Conservation (phyloP, 495 filamentous ascomycete species). For the Hyaloscypha variabilis region DNA sequence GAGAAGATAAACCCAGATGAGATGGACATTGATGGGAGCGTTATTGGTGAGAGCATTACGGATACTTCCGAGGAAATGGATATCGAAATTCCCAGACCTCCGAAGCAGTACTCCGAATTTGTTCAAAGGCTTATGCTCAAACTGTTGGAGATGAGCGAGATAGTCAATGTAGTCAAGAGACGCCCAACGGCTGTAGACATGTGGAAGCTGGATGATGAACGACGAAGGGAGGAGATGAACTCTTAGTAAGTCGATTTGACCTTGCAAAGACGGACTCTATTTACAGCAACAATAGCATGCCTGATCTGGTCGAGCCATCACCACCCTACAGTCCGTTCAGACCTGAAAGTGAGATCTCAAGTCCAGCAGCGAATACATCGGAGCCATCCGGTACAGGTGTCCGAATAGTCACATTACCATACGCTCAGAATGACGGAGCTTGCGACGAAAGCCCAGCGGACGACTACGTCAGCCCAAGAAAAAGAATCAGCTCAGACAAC, state of each 20-base stretch:
- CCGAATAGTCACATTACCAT: background rate
- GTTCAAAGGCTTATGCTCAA: conserved; percentile 13
- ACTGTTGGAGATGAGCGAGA: conserved; percentile 19
- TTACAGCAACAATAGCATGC: background rate
- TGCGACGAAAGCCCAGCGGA: background rate
- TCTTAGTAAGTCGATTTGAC: background rate
- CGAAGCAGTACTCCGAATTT: conserved; percentile 14
- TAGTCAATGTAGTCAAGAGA: conserved; percentile 13
- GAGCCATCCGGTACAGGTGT: background rate
- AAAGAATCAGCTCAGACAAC: background rate
- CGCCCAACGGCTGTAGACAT: conserved; percentile 23
- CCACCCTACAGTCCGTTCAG: background rate
- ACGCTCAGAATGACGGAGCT: background rate
- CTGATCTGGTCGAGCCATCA: background rate
- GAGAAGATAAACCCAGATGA: background rate
- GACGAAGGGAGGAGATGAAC: background rate
- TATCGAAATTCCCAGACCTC: background rate
- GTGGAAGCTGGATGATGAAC: conserved; percentile 17
- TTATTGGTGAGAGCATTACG: background rate
- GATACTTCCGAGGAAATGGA: conserved; percentile 4
- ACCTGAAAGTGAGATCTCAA: background rate
- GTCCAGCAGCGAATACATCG: background rate
- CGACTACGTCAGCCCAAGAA: background rate
- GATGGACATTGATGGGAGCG: background rate
- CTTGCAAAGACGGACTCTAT: background rate